Percentiles rank a stretch among this genome's conserved stretches.
These are phyloP conservation scores for Zygosaccharomyces lentus DNA, from an alignment of 805 yeast genomes.

Conservation along the genomic window DNA sequence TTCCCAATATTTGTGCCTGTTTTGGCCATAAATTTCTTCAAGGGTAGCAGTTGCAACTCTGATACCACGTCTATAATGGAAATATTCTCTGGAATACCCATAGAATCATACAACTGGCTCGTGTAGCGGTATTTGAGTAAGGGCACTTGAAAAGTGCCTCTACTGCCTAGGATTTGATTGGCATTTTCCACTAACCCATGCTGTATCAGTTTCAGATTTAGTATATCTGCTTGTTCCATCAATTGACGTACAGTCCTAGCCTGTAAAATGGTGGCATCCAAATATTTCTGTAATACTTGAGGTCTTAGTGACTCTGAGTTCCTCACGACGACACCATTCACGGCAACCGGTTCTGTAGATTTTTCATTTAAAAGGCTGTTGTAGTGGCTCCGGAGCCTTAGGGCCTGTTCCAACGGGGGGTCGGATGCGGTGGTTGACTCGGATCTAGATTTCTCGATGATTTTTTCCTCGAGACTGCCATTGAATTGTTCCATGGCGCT, in stretches of 20 bases:
- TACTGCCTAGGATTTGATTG: slow-evolving; percentile 20
- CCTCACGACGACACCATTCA: slow-evolving; percentile 22
- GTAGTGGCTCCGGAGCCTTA: slow-evolving; percentile 7
- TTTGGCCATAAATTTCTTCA: slow-evolving; percentile 70
- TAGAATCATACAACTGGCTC: slow-evolving; percentile 12
- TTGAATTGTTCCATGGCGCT: slow-evolving; percentile 1
- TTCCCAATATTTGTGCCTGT: slow-evolving; percentile 96
- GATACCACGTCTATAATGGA: slow-evolving; percentile 31
- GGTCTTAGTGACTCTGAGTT: slow-evolving; percentile 21
- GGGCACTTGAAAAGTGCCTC: slow-evolving; percentile 16
- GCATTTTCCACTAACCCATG: slow-evolving; percentile 28
- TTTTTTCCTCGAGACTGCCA: slow-evolving; percentile 5
- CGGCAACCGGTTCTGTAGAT: slow-evolving; percentile 24
- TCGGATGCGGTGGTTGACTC: background rate
- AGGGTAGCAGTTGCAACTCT: slow-evolving; percentile 41
- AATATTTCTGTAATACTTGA: slow-evolving; percentile 23
- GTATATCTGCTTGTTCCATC: slow-evolving; percentile 24
- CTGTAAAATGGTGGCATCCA: slow-evolving; percentile 27
- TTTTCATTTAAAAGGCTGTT: slow-evolving; percentile 17
- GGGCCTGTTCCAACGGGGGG: background rate
- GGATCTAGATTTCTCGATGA: slow-evolving; percentile 1
- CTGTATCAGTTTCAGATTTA: slow-evolving; percentile 28
- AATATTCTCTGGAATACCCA: slow-evolving; percentile 7
- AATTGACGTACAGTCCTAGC: slow-evolving; percentile 27
- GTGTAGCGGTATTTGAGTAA: slow-evolving; percentile 10